Conservation (phyloP, 2,329 filamentous ascomycete genomes). For the Aspergillus hortae region DNA sequence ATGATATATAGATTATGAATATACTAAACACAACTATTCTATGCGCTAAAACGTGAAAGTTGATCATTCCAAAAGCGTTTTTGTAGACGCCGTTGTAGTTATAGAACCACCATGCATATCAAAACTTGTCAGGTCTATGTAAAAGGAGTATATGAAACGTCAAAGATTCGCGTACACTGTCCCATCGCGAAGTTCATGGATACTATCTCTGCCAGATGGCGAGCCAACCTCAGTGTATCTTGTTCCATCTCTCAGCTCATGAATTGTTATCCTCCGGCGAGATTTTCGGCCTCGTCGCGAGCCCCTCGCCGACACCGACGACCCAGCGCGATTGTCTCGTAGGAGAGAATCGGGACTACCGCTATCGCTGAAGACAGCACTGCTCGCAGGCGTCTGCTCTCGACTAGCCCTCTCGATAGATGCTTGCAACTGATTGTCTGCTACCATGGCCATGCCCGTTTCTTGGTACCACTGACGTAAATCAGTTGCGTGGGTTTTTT, state of each 20-base stretch:
- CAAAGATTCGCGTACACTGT: slow-evolving; percentile 41
- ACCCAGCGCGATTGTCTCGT: slow-evolving; percentile 17
- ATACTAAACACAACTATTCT: background rate
- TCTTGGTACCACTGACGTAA: slow-evolving; percentile 42
- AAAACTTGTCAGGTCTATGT: background rate
- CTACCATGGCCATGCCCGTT: slow-evolving; percentile 32
- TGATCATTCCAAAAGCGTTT: too few species aligned
- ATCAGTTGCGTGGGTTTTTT: slow-evolving; percentile 31
- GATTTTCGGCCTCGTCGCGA: slow-evolving; percentile 26
- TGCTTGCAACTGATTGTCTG: slow-evolving; percentile 33
- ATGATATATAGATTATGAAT: background rate
- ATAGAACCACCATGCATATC: background rate
- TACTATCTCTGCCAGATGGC: slow-evolving; percentile 33
- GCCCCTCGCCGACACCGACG: slow-evolving; percentile 19
- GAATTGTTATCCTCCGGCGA: slow-evolving; percentile 37
- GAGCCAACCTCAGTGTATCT: slow-evolving; percentile 41
- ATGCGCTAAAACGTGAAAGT: too few species aligned
- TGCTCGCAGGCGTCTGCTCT: slow-evolving; percentile 24
- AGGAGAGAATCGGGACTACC: slow-evolving; percentile 27
- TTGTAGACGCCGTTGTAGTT: background rate
- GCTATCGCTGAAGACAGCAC: slow-evolving; percentile 27
- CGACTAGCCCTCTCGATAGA: slow-evolving; percentile 28
- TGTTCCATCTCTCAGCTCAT: slow-evolving; percentile 41
- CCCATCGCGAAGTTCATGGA: slow-evolving; percentile 42
- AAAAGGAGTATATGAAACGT: slow-evolving; percentile 9